A percentile compares a stretch with the other conserved stretches of the same genome.
phyloP scores from a whole-genome alignment of 2,329 filamentous ascomycete genomes.

The Didymella keratinophila region DNA sequence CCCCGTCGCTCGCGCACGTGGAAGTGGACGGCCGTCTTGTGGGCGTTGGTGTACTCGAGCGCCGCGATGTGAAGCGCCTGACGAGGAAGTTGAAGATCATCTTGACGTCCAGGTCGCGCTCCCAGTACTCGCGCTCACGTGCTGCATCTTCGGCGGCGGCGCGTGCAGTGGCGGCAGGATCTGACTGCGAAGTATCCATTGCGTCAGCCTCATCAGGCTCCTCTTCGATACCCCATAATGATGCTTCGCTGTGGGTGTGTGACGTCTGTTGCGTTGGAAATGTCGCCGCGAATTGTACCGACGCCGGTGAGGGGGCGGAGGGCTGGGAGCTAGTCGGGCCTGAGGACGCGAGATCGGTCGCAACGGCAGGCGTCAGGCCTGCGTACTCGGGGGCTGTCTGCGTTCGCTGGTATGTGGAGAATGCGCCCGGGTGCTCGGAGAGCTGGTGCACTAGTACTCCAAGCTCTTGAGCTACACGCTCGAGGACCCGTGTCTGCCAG shows the following conservation, averaged over 20 bases:
- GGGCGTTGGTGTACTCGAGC: conserved; percentile 39
- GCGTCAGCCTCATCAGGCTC: conserved; percentile 55
- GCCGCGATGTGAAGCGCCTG: conserved; percentile 48
- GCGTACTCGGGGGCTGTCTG: conserved; percentile 73
- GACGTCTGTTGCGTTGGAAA: conserved; percentile 44
- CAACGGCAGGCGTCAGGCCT: conserved; percentile 65
- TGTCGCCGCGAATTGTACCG: conserved; percentile 61
- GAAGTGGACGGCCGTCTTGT: conserved; percentile 37
- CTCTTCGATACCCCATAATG: conserved; percentile 73
- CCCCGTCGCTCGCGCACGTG: conserved; percentile 29
- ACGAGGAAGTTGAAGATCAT: conserved; percentile 80
- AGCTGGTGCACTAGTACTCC: conserved; percentile 83
- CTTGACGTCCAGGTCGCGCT: conserved; percentile 87
- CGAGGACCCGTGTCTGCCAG: conserved; percentile 82
- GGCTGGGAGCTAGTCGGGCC: conserved; percentile 40
- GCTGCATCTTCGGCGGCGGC: conserved; percentile 45
- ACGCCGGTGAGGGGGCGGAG: conserved; percentile 37
- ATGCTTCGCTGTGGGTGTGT: conserved; percentile 58
- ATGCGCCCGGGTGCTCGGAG: conserved; percentile 86
- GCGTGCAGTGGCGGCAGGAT: conserved; percentile 24
- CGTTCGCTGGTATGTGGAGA: conserved; percentile 77
- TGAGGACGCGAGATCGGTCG: conserved; percentile 37
- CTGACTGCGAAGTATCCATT: conserved; percentile 56
- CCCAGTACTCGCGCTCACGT: conserved; percentile 81
- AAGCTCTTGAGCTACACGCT: conserved; percentile 85